Evolutionary conservation across 495 filamentous ascomycete species (phyloP), one percentile per base, ranked within the genome.

Genomic region (Penicillium odoratum): DNA sequence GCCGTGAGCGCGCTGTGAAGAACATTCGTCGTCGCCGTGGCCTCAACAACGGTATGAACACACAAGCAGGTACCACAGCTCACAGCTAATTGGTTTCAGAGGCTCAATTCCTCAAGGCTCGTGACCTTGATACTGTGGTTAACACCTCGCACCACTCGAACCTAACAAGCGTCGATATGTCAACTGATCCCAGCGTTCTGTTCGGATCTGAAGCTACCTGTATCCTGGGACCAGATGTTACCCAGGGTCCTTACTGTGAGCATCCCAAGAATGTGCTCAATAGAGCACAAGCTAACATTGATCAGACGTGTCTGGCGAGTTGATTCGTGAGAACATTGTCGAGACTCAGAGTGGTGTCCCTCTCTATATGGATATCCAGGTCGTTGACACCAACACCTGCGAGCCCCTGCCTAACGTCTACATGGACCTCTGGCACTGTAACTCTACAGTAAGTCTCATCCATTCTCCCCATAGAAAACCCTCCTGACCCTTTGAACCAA

Each of bases 371-470:
- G 86, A 88, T 57, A 73, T 87, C 61, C 83, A 86, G 59, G 64
- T 88, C 31, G 74, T 87, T 55, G 81, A 87, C 70, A 74, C 79
- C 56, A 78, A 78, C 47, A 84, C 78, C 53, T 88, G 83, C 68
- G 67, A 81, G 26, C 76, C 82, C 0, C 67, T 86, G 36, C 75
- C 78, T 0, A 66, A 78, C 50, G 69, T 81, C 31, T 88, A 81
- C 59, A 68, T 86, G 40, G 87, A 89, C 62, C 69, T 85, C 46
- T 87, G 85, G 83, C 80, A 81, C 64, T 78, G 72, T 68, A 83
- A 83, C 60, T 44, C 73, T 16, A 75, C 68, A 25, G 70, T 75
- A 18, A 52, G 58, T 46, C 7, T 26, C 30, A n/a, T 2, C 4
- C 33, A n/a, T 7, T 53, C 34, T 26, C 74, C 72, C 47, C 21